phyloP scores from a whole-genome alignment of 2,329 filamentous ascomycete genomes.

The Pseudocercospora musae region DNA sequence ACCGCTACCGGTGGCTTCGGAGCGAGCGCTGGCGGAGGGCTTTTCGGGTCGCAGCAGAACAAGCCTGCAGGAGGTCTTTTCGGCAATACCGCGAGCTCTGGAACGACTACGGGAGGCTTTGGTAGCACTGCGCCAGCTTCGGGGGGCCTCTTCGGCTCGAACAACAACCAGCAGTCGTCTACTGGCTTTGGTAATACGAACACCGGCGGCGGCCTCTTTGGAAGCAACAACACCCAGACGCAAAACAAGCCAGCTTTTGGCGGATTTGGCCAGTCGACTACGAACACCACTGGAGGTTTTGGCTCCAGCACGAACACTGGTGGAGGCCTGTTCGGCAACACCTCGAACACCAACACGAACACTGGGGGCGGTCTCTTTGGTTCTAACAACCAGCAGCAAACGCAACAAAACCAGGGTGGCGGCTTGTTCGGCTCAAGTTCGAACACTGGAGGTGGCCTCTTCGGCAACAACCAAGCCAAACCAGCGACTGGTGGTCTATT shows the following conservation, averaged over 20 bases:
- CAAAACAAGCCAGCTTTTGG: conserved; percentile 22
- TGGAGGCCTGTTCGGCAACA: conserved; percentile 25
- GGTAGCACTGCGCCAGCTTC: conserved; percentile 20
- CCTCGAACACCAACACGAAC: conserved; percentile 19
- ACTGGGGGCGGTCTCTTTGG: conserved; percentile 27
- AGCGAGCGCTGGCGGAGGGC: conserved; percentile 29
- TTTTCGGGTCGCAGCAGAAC: conserved; percentile 32
- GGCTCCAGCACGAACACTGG: conserved; percentile 38
- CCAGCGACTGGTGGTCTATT: conserved; percentile 35
- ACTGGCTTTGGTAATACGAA: conserved; percentile 14
- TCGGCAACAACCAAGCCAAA: conserved; percentile 29
- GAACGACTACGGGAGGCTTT: conserved; percentile 21
- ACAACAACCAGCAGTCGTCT: conserved; percentile 16
- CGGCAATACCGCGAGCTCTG: conserved; percentile 16
- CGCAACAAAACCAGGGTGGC: conserved; percentile 9
- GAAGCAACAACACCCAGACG: conserved; percentile 19
- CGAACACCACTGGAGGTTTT: conserved; percentile 21
- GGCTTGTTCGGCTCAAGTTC: conserved; percentile 38
- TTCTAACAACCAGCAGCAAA: conserved; percentile 23
- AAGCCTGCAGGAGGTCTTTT: conserved; percentile 31
- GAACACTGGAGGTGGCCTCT: conserved; percentile 33
- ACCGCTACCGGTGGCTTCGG: conserved; percentile 36
- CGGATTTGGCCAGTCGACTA: conserved; percentile 11
- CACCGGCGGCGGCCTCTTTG: conserved; percentile 18
- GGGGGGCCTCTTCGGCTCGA: conserved; percentile 22